Percentiles rank a stretch among this genome's conserved stretches.
Evolutionary conservation across 2,329 filamentous ascomycete species (phyloP).

Genomic region (Colletotrichum sp.): DNA sequence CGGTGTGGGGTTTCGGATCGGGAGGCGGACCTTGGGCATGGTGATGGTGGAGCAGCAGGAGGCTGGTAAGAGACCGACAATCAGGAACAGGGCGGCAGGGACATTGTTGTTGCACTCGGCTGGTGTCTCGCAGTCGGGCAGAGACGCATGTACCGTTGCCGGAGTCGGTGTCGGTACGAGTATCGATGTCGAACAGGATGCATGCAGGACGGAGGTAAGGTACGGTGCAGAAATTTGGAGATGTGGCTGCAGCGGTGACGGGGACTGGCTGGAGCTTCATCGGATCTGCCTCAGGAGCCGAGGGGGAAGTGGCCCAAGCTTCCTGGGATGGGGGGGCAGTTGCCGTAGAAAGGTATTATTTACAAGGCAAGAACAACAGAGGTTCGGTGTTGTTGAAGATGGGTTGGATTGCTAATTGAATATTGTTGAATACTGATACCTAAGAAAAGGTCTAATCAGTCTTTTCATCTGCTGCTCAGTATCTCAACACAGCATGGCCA

Average conservation of each 20-base stretch:
- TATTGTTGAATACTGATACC: background rate
- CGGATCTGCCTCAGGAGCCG: background rate
- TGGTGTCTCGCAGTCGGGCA: background rate
- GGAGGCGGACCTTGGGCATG: conserved; percentile 30
- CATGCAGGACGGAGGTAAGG: conserved; percentile 9
- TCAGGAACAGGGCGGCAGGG: background rate
- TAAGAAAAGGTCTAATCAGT: background rate
- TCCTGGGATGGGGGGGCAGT: background rate
- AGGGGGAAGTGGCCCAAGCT: background rate
- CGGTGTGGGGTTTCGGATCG: conserved; percentile 29
- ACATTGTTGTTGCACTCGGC: background rate
- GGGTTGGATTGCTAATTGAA: background rate
- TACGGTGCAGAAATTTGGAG: background rate
- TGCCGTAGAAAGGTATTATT: background rate
- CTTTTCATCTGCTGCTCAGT: background rate
- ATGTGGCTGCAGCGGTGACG: background rate
- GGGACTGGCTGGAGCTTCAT: background rate
- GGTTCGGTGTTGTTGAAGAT: background rate
- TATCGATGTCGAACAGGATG: conserved; percentile 14
- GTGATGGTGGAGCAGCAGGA: background rate
- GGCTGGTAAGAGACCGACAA: background rate
- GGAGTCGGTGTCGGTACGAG: background rate
- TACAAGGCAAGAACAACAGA: background rate
- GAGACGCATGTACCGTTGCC: conserved; percentile 5
- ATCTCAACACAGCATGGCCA: background rate